Base-by-base conservation (phyloP, 1,284 basidiomycete species). In the Heterobasidion parviporum region DNA sequence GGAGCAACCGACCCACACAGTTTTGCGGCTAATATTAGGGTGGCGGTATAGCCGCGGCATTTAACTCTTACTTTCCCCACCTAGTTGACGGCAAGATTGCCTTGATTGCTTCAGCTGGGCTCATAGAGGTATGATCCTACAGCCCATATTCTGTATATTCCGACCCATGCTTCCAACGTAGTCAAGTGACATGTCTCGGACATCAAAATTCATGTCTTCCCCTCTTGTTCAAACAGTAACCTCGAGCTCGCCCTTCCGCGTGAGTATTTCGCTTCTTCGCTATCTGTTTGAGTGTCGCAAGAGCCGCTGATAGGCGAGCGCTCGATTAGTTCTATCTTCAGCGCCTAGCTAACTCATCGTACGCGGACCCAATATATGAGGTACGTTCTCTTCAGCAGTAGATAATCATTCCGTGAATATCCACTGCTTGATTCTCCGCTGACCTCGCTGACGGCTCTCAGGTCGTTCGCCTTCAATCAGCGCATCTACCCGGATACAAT, bases 151-250 rank as follows among this genome's bases (percentile, higher is more conserved):
- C 46, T 32, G 14, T 44, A 16, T 20, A 18, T 36, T 18, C 52
- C 33, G 18, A 47, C 15, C 8, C 8, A 15, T 33, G 45, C 49
- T 36, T 10, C 2, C 9, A 45, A 7, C 53, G 4, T 20, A 87
- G 84, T 74, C 83, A 0, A 66, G 67, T 26, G 86, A 89, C 64
- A 74, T 89, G 57, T 83, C 85, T 36, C 76, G 82, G 9, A 88
- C 85, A 0, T 76, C 80, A 18, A 87, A 83, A 64, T 81, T 89
- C 64, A 83, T 89, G 76, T 86, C 86, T 1, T 83, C 83, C 2
- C 84, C 84, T 0, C 63, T 87, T 9, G 74, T 87, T 36, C 86
- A 88, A 66, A 72, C 76, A 9, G 63, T 87, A 12, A 75, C 84
- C 0, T 78, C 83, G 6, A 85, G 80, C 61, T 70, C 72, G 43